A percentile compares a stretch with the other conserved stretches of the same genome.
These are phyloP conservation scores for Dichomitus squalens DNA, from an alignment of 1,284 basidiomycete genomes.

Conservation along the genomic window DNA sequence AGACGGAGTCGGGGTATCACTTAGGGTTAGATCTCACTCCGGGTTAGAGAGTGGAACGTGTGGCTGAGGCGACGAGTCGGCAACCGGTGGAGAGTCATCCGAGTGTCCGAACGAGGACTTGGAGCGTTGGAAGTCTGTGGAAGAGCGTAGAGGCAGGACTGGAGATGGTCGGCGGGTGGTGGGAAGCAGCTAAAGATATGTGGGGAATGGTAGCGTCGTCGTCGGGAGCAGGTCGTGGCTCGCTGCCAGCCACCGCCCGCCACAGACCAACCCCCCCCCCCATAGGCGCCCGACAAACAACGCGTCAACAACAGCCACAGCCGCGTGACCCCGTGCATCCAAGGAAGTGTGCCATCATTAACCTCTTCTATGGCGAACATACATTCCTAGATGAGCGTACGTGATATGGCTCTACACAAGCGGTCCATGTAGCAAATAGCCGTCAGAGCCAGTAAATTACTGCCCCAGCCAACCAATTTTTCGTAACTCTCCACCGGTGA, in stretches of 20 bases:
- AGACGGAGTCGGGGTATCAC: constrained; percentile 34
- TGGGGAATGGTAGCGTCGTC: constrained; percentile 15
- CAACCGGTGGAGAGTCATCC: constrained; percentile 18
- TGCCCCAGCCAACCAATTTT: too few relatives aligned
- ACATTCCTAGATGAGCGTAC: too few relatives aligned
- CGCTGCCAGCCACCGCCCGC: background rate
- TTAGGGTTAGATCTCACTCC: constrained; percentile 57
- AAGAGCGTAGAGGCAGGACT: constrained; percentile 14
- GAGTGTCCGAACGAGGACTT: constrained; percentile 25
- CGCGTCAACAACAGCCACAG: background rate
- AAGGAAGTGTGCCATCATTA: background rate
- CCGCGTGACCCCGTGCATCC: background rate
- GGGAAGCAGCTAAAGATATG: constrained; percentile 10
- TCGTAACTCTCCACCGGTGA: too few relatives aligned
- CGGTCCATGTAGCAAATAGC: too few relatives aligned
- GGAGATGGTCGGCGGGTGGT: background rate
- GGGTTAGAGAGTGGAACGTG: constrained; percentile 32
- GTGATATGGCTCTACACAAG: background rate
- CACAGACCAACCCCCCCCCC: too few relatives aligned
- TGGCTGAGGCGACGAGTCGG: constrained; percentile 32
- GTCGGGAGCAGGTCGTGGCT: constrained; percentile 13
- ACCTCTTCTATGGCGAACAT: background rate
- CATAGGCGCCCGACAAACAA: background rate
- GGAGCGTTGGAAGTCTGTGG: constrained; percentile 31
- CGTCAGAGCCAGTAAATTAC: too few relatives aligned